Evolutionary conservation across 805 yeast species (phyloP), one percentile per base, ranked within the genome.

Genomic region (Torulaspora microellipsoides): DNA sequence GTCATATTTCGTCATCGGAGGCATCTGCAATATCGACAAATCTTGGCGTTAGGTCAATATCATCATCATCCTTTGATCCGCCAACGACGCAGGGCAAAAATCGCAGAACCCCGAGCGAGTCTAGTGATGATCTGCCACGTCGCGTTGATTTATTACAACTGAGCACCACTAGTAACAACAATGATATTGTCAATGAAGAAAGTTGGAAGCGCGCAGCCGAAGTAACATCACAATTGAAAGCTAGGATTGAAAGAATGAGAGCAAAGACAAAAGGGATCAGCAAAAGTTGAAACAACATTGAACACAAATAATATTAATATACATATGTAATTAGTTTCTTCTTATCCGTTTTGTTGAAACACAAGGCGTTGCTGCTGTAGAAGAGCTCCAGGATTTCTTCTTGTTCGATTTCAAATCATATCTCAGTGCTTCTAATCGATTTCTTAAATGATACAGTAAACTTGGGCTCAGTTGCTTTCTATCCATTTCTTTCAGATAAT

Each of bases 141-240:
- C 52, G 63, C 13, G 65, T 60, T 2, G 57, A 55, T 42, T 60
- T 62, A 2, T 39, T 60, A 27, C 53, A 55, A 32, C 47, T 60
- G 13, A 28, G 35, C 13, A 32, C 32, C n/a, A 37, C 33, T 30
- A 34, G 48, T n/a, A 43, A 43, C 31, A 40, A 45, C 12, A 51
- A 42, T 20, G 53, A 51, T 31, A 43, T 56, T 33, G 71, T 72
- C 36, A 85, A 77, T 46, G 89, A 82, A 46, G 78, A 73, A 41
- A 81, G 85, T 53, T 89, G 96, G 96, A 78, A 76, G 52, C 76
- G 91, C 38, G 96, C 96, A 0, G 90, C 93, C 0, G 95, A 85
- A 54, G 95, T 88, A 10, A 89, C 96, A 0, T 77, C 80, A 3
- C 91, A 85, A 62, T 75, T 89, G 57, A 85, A 83, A 60, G 95